phyloP scores from a whole-genome alignment of 75 land plant genomes.

The Cupressus sempervirens region DNA sequence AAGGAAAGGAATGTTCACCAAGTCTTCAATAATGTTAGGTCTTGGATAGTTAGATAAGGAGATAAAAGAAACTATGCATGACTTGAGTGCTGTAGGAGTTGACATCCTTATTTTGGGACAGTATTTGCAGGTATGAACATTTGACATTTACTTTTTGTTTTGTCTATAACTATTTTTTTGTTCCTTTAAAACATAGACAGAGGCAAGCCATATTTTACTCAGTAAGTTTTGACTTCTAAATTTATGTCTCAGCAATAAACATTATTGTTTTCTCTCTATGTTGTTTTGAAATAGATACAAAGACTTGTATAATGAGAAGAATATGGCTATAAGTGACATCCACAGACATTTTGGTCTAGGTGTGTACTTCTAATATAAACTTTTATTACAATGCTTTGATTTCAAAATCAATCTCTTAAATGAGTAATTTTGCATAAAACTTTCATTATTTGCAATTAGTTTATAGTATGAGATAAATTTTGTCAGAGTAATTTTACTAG shows the following conservation, averaged over 20 bases:
- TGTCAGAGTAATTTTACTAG: too few species aligned
- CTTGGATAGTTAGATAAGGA: conserved; percentile 89
- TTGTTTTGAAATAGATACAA: conserved; percentile 42
- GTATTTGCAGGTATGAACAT: conserved; percentile 62
- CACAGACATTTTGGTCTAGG: conserved; percentile 99
- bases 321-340: conserved; percentile 96
- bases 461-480: too few species aligned
- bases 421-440: too few species aligned
- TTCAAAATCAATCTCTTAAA: conserved; percentile 87
- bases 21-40: conserved; percentile 91
- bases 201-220: not conserved
- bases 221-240: not conserved
- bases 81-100: conserved; percentile 64
- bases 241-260: not conserved
- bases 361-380: conserved; percentile 88
- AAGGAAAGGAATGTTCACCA: conserved; percentile 63
- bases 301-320: conserved; percentile 74
- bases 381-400: conserved; percentile 93
- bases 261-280: not conserved
- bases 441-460: too few species aligned
- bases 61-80: conserved; percentile 71
- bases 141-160: not conserved
- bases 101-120: conserved; percentile 82
- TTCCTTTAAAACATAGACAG: not conserved
- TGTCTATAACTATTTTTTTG: not conserved